Evolutionary conservation across 2,329 filamentous ascomycete species (phyloP), one percentile per base, ranked within the genome.

Genomic region (Penicillium freii): DNA sequence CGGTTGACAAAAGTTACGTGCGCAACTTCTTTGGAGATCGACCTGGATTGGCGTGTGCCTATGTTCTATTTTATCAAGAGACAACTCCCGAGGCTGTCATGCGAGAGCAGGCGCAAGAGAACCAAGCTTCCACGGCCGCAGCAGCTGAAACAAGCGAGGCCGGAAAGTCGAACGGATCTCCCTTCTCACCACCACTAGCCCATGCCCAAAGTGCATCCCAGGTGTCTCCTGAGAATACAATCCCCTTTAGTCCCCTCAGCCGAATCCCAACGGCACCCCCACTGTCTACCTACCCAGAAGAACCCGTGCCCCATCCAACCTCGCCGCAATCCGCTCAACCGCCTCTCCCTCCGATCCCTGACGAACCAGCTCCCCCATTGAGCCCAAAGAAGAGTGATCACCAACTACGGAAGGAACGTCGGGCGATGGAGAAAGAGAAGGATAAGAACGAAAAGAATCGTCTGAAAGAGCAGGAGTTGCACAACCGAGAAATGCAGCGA

Each of bases 21-120:
- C 86, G 89, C 63, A 97, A 96, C 73, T 99, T 99, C 77, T 99
- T 99, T 68, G 94, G 94, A 17, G 94, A 97, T 71, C 91, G 90
- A 69, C 88, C 89, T 0, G 92, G 91, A 3, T 85, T 95, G 73
- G 94, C 94, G 10, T 97, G 92, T 67, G 94, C 94, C 31, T 99
- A 99, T 69, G 92, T 99, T 17, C 80, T 99, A 10, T 99, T 99
- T 74, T 99, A 99, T 76, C 94, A 97, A 73, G 93, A 99, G 75
- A 97, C 86, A 2, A 89, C 86, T 0, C 71, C 86, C 27, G 86
- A 89, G 69, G 85, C 84, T 2, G 81, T 88, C 67, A 79, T 84
- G 68, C 87, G 86, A 56, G 92, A 97, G 74, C 89, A 95, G 71
- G 92, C 95, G 67, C 87, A 85, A 46, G 92, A 96, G 72, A 88